phyloP scores from a whole-genome alignment of 2,329 filamentous ascomycete species.

The Seiridium unicorne region DNA sequence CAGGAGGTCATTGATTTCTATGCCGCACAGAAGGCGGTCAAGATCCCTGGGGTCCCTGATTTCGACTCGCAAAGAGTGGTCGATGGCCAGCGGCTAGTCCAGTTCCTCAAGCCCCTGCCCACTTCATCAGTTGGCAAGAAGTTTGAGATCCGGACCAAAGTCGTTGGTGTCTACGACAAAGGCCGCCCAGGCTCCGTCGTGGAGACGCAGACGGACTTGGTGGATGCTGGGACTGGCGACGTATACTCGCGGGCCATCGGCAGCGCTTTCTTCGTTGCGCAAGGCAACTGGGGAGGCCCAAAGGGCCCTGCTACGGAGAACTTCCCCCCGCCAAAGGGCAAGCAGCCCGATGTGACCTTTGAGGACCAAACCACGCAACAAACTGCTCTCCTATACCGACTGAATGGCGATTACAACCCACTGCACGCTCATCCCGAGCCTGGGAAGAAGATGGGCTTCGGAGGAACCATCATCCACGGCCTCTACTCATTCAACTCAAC shows the following conservation, averaged over 20 bases:
- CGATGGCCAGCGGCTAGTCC: slow-evolving; percentile 80
- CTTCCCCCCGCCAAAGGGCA: slow-evolving; percentile 73
- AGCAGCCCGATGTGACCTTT: slow-evolving; percentile 68
- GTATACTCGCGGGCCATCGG: slow-evolving; percentile 69
- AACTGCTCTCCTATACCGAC: slow-evolving; percentile 74
- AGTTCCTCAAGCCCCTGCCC: slow-evolving; percentile 75
- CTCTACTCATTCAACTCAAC: slow-evolving; percentile 84
- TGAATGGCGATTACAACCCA: slow-evolving; percentile 94
- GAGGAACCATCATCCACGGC: slow-evolving; percentile 85
- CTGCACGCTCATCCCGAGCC: slow-evolving; percentile 85
- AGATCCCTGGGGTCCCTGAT: slow-evolving; percentile 74
- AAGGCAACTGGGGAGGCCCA: slow-evolving; percentile 82
- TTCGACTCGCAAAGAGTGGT: slow-evolving; percentile 74
- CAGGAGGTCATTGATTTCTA: slow-evolving; percentile 86
- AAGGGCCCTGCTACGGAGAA: slow-evolving; percentile 80
- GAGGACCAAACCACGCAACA: slow-evolving; percentile 69
- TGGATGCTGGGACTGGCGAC: slow-evolving; percentile 67
- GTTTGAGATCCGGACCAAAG: slow-evolving; percentile 76
- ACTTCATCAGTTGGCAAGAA: slow-evolving; percentile 66
- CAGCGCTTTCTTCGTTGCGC: slow-evolving; percentile 76
- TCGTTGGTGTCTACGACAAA: slow-evolving; percentile 87
- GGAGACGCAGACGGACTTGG: slow-evolving; percentile 74
- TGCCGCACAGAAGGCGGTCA: slow-evolving; percentile 60
- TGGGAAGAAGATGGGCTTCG: slow-evolving; percentile 86
- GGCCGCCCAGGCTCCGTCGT: slow-evolving; percentile 79